A percentile compares a stretch with the other conserved stretches of the same genome.
phyloP scores from a whole-genome alignment of 257 asterid genomes.

The Fraxinus cuspidata region DNA sequence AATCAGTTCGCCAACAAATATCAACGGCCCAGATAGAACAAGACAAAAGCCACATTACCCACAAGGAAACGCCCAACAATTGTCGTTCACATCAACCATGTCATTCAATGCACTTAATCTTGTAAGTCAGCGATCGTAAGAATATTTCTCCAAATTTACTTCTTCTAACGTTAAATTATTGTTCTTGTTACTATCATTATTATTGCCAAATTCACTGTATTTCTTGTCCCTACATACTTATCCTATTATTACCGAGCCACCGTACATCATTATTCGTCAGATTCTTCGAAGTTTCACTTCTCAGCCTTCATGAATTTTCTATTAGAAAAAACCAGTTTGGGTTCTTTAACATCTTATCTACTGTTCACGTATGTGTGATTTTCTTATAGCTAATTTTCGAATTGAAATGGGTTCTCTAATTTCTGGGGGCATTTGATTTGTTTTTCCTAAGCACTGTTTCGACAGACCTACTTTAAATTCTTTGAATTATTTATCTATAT shows the following conservation, averaged over 20 bases:
- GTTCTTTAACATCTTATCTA: neutral
- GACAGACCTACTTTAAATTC: no score
- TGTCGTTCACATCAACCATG: constrained; percentile 25
- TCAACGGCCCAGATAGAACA: neutral
- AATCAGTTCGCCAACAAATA: neutral
- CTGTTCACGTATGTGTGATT: constrained; percentile 18
- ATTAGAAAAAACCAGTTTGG: constrained; percentile 22
- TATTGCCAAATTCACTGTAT: constrained; percentile 16
- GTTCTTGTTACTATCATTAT: neutral
- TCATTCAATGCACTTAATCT: constrained; percentile 21
- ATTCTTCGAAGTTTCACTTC: constrained; percentile 36
- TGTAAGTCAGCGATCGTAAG: constrained; percentile 17
- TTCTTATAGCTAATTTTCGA: constrained; percentile 13
- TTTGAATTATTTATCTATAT: neutral
- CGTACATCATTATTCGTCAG: constrained; percentile 29
- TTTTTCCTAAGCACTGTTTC: neutral
- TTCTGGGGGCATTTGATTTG: neutral
- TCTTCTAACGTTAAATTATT: neutral
- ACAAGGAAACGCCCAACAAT: constrained; percentile 21
- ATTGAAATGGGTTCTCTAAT: constrained; percentile 15
- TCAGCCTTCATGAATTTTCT: constrained; percentile 23
- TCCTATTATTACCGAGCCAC: constrained; percentile 34
- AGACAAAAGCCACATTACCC: constrained; percentile 22
- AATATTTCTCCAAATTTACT: constrained; percentile 22
- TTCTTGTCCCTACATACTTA: neutral